These are phyloP conservation scores for Xylogone sp. DNA, from an alignment of 2,329 filamentous ascomycete genomes.

Conservation along the genomic window DNA sequence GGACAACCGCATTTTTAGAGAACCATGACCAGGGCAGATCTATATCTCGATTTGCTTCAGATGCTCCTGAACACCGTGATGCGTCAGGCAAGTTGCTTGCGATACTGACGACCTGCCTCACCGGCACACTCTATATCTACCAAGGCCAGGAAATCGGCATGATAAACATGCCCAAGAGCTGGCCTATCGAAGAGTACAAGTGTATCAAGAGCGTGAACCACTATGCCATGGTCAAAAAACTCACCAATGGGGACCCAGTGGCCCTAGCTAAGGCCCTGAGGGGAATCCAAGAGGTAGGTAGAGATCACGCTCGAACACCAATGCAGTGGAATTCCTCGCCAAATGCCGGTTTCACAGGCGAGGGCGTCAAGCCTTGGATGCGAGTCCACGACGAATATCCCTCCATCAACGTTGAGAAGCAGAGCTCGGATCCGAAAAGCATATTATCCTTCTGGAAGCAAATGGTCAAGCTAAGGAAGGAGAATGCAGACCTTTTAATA, in stretches of 20 bases:
- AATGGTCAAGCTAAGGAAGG: conserved; percentile 22
- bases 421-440: conserved; percentile 28
- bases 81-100: conserved; percentile 47
- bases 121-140: conserved; percentile 55
- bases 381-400: conserved; percentile 50
- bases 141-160: conserved; percentile 60
- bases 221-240: conserved; percentile 41
- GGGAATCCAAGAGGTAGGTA: conserved; percentile 54
- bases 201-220: conserved; percentile 48
- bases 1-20: conserved; percentile 59
- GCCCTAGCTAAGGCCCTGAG: conserved; percentile 42
- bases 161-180: conserved; percentile 50
- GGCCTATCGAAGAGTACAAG: conserved; percentile 45
- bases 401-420: conserved; percentile 53
- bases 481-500: conserved; percentile 58
- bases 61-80: conserved; percentile 18
- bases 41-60: conserved; percentile 44
- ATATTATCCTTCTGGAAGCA: conserved; percentile 27
- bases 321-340: conserved; percentile 59
- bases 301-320: conserved; percentile 65
- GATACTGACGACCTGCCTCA: conserved; percentile 43
- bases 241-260: conserved; percentile 30
- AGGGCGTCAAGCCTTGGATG: conserved; percentile 54
- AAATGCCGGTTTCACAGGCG: conserved; percentile 59
- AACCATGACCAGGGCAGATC: conserved; percentile 60